Base-by-base conservation (phyloP, 225 moss, liverwort and hornwort species). In the Sphagnum tenellum region DNA sequence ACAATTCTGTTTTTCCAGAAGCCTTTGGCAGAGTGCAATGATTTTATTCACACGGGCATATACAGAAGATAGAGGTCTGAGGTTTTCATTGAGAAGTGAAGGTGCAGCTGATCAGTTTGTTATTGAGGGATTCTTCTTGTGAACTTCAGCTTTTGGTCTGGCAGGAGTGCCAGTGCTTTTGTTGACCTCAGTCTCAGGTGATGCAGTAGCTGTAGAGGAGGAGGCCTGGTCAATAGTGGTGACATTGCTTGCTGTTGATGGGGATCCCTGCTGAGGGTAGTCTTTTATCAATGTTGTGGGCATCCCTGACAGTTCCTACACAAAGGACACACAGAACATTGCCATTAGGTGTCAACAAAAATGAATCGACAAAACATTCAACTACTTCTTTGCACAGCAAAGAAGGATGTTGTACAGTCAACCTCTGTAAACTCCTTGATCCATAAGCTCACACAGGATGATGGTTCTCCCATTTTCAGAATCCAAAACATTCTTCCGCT, bases 231-330 rank as follows among this genome's bases (percentile, higher is more conserved):
- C 80, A n/a, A 54, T 70, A 50, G 72, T 72, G 75, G 65, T 61
- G 7, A 68, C 56, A 56, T 72, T 79, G 70, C 77, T 83, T 44
- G 73, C 66, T 8, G 72, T 80, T 53, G 84, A 78, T 48, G 66
- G 71, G 47, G 80, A 80, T 61, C 66, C 77, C 56, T 75, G 73
- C 65, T 68, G 84, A 48, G 69, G 69, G 60, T 55, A 60, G 3
- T 73, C 71, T 61, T 75, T 78, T 69, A 69, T 73, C 66, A 87
- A 47, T 12, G 75, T 76, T 48, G 85, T 85, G 46, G 85, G 87
- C 85, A 94, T 87, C 55, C 89, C 90, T 44, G 90, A 83, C 48
- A 94, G 70, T 67, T 94, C 89, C 90, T 94, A 78, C n/a, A 50
- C 47, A 51, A 3, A 48, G 70, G 63, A 51, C 14, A 11, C 49